These are phyloP conservation scores for Penicillium sumatraense DNA, from an alignment of 2,329 filamentous ascomycete species.

Conservation along the genomic window DNA sequence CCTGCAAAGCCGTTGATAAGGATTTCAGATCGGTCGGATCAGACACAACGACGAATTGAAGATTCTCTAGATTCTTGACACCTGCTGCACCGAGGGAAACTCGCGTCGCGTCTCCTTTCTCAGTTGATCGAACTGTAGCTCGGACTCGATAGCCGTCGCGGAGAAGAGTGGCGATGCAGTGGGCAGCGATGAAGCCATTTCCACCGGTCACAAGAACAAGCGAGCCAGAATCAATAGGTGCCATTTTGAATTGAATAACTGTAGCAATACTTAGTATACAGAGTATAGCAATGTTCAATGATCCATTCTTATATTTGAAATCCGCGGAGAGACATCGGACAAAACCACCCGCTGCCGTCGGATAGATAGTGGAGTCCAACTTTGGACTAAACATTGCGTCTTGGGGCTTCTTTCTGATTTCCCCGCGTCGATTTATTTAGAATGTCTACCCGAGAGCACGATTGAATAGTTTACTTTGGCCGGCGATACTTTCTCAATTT, in stretches of 20 bases:
- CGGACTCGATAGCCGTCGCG: conserved; percentile 18
- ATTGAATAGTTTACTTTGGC: too few relatives aligned
- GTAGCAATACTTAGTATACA: not conserved
- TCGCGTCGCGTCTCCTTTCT: conserved; percentile 19
- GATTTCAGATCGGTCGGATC: conserved; percentile 19
- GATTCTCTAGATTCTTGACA: conserved; percentile 6
- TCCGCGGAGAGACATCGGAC: not conserved
- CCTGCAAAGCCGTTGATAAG: conserved; percentile 10
- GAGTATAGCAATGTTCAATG: not conserved
- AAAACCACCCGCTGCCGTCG: conserved; percentile 19
- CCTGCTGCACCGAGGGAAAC: conserved; percentile 9
- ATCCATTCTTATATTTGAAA: not conserved
- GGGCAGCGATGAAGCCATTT: conserved; percentile 31
- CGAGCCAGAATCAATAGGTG: conserved; percentile 13
- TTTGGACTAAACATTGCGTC: not conserved
- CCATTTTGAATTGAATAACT: conserved; percentile 8
- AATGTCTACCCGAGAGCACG: not conserved
- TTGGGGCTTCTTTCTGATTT: not conserved
- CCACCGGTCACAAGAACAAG: conserved; percentile 27
- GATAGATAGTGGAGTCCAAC: conserved; percentile 18
- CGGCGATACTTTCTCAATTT: not conserved
- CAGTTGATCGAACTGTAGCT: conserved; percentile 25
- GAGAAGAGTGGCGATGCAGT: conserved; percentile 26
- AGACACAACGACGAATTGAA: conserved; percentile 20
- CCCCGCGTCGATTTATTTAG: not conserved